Conservation (phyloP, 2,329 filamentous ascomycete genomes). For the Fusarium anthophilum region DNA sequence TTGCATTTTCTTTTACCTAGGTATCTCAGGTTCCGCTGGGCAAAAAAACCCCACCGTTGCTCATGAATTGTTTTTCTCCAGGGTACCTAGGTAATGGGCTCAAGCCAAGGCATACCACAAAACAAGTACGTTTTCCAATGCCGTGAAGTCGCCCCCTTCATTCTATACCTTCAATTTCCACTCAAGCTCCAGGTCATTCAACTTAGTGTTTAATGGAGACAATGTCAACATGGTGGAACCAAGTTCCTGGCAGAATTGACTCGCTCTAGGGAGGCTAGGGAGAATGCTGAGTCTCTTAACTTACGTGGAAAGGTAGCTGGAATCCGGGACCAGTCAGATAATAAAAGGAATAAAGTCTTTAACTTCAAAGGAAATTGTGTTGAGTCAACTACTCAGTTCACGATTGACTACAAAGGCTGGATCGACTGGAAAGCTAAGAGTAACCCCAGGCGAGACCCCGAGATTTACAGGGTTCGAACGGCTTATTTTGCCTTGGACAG, state of each 20-base stretch:
- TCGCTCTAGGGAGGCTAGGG: rapidly evolving
- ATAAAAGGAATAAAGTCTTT: rapidly evolving
- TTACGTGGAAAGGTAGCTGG: neutral
- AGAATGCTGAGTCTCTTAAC: rapidly evolving
- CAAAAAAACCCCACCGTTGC: neutral
- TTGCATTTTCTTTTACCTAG: neutral
- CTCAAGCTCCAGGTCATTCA: neutral
- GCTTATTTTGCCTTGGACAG: neutral
- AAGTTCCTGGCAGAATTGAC: neutral
- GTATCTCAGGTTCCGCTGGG: neutral
- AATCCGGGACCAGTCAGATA: neutral
- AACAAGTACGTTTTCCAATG: neutral
- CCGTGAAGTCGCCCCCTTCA: neutral
- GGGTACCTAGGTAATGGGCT: neutral
- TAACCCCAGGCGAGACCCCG: too few relatives aligned
- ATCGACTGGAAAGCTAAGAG: neutral
- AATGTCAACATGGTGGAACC: neutral
- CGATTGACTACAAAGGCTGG: rapidly evolving
- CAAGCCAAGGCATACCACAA: neutral
- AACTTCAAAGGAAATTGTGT: neutral
- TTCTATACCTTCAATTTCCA: neutral
- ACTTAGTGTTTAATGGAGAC: neutral
- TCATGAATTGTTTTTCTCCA: neutral
- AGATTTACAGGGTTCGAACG: too few relatives aligned
- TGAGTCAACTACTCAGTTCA: neutral